Evolutionary conservation across 176 grass and related monocot genomes (phyloP), one percentile per base, ranked within the genome.

Genomic region (Lolium rigidum): DNA sequence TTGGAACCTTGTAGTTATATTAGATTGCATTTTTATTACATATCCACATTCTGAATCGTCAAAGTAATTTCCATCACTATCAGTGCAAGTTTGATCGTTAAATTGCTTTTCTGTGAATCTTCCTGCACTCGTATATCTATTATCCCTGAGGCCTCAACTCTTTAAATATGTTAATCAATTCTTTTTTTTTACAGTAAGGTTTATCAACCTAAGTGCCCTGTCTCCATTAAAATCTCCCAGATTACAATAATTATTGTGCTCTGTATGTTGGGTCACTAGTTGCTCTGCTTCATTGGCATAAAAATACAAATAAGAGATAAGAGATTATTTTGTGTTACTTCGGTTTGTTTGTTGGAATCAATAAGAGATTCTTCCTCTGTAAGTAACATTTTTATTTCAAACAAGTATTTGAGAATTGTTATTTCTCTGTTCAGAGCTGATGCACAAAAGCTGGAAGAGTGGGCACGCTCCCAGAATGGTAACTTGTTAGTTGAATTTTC

Each of bases 361-460:
- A 77, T 71, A 64, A 65, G 79, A 44, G 13, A 15, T 63, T 24
- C 38, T 85, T 81, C 22, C 2, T 74, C 10, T 55, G n/a, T 83
- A 79, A 66, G 46, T 25, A 73, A 55, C 2, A 22, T 83, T 78
- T 70, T 4, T 47, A 20, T 82, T 83, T 77, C 60, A 52, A 66
- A 47, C 41, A 76, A 69, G 46, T 61, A 25, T 75, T 44, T 68
- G 87, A 84, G 58, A 61, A 7, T 88, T 85, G 80, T 88, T 52
- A 85, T 46, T 85, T 79, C 48, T 55, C 26, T 87, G 13, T 69
- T 55, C 76, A 93, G 88, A 77, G 87, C 84, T 66, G 91, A 93
- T 57, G 91, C 91, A 78, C 90, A 93, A 82, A 99, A 89, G 55
- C 28, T 99, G 88, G 94, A 99, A 89, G 97, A 94, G 68, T 99